Percentiles rank a stretch among this genome's conserved stretches.
These are phyloP conservation scores for Boletus coccyginus DNA, from an alignment of 768 basidiomycete species.

Conservation along the genomic window DNA sequence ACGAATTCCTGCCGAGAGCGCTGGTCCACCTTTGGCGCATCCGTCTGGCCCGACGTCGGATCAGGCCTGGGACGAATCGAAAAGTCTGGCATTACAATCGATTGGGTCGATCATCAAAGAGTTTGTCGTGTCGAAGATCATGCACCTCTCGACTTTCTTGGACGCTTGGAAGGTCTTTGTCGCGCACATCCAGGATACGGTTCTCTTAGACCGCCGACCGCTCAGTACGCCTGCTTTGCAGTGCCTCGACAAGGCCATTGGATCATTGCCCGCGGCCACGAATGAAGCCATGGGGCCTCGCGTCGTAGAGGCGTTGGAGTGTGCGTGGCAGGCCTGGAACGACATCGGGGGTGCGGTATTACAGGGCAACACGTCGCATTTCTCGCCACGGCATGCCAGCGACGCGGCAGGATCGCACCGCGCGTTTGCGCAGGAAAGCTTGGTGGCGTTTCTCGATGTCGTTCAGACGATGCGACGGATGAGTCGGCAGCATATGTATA, in stretches of 20 bases:
- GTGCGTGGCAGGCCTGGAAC: conserved; percentile 70
- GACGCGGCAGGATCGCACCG: conserved; percentile 10
- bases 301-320: conserved; percentile 51
- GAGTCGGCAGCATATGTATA: conserved; percentile 42
- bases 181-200: conserved; percentile 63
- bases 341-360: conserved; percentile 57
- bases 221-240: conserved; percentile 84
- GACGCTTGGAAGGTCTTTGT: conserved; percentile 78
- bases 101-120: conserved; percentile 81
- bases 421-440: conserved; percentile 63
- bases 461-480: conserved; percentile 57
- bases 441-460: conserved; percentile 77
- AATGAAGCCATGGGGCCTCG: conserved; percentile 32
- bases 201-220: conserved; percentile 61
- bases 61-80: conserved; percentile 83
- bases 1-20: conserved; percentile 21
- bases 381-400: conserved; percentile 8
- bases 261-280: conserved; percentile 44
- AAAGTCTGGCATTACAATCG: conserved; percentile 80
- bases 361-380: conserved; percentile 19
- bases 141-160: conserved; percentile 65
- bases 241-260: conserved; percentile 77
- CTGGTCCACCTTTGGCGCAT: conserved; percentile 4
- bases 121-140: conserved; percentile 72
- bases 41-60: conserved; percentile 17